Conservation (phyloP, 768 basidiomycete genomes). For the Pulveroboletus frians region DNA sequence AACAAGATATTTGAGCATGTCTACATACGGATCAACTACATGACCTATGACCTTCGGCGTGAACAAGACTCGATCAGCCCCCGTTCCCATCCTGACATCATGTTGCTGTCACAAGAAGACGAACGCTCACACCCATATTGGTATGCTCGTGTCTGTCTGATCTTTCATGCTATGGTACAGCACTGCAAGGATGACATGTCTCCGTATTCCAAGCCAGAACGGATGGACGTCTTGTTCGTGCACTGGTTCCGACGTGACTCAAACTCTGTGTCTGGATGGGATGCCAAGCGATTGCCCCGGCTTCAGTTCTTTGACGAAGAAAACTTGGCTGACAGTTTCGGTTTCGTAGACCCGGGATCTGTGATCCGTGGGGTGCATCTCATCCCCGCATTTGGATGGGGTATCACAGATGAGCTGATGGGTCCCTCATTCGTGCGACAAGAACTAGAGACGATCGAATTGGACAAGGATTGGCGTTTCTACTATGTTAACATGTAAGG, state of each 20-base stretch:
- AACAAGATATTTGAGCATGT: constrained; percentile 23
- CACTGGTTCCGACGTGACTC: constrained; percentile 33
- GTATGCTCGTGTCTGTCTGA: constrained; percentile 25
- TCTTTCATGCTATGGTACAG: constrained; percentile 10
- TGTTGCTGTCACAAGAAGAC: constrained; percentile 29
- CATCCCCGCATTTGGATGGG: constrained; percentile 34
- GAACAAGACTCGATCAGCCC: constrained; percentile 38
- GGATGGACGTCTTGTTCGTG: constrained; percentile 42
- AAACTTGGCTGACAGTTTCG: constrained; percentile 31
- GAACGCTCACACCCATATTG: constrained; percentile 32
- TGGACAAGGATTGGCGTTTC: constrained; percentile 19
- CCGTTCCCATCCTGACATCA: constrained; percentile 29
- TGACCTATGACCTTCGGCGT: constrained; percentile 22
- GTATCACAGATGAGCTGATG: background rate
- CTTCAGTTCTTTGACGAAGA: constrained; percentile 35
- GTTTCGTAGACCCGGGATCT: constrained; percentile 41
- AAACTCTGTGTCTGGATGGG: constrained; percentile 22
- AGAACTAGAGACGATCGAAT: background rate
- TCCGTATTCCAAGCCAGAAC: background rate
- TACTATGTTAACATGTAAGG: constrained; percentile 21
- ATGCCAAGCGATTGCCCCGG: constrained; percentile 25
- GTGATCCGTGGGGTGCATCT: constrained; percentile 40
- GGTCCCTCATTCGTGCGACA: background rate
- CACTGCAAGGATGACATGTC: background rate
- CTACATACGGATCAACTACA: constrained; percentile 16